A percentile compares a stretch with the other conserved stretches of the same genome.
phyloP scores from a whole-genome alignment of 176 grass and related monocot genomes.

The Avena insularis region DNA sequence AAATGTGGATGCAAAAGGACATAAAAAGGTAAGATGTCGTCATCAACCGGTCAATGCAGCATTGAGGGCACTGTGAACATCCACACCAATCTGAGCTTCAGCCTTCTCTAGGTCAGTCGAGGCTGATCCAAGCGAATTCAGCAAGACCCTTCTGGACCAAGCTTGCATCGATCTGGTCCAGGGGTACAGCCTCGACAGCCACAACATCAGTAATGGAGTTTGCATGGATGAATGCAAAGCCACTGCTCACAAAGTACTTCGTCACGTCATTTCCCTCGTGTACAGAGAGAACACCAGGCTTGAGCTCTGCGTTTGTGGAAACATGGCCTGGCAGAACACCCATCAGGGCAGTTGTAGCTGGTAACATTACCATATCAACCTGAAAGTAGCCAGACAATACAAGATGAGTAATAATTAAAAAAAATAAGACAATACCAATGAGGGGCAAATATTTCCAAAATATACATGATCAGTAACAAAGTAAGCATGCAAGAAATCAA shows the following conservation, averaged over 20 bases:
- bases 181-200: slow-evolving; percentile 85
- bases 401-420: slow-evolving; percentile 22
- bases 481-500: neutral
- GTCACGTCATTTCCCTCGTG: slow-evolving; percentile 84
- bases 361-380: slow-evolving; percentile 98
- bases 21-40: slow-evolving; percentile 20
- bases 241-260: slow-evolving; percentile 98
- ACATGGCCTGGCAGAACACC: slow-evolving; percentile 97
- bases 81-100: slow-evolving; percentile 95
- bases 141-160: slow-evolving; percentile 83
- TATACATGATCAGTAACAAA: neutral
- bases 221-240: slow-evolving; percentile 95
- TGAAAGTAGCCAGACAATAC: slow-evolving; percentile 38
- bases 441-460: neutral
- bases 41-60: slow-evolving; percentile 77
- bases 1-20: slow-evolving; percentile 58
- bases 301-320: slow-evolving; percentile 88
- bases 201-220: slow-evolving; percentile 97
- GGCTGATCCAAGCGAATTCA: slow-evolving; percentile 85
- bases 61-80: slow-evolving; percentile 96
- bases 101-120: slow-evolving; percentile 91
- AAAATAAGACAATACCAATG: neutral
- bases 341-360: slow-evolving; percentile 95
- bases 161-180: slow-evolving; percentile 74
- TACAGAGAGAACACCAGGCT: slow-evolving; percentile 91